Percentiles rank a stretch among this genome's conserved stretches.
phyloP scores from a whole-genome alignment of 192 early-diverging fungal genomes.

The Coemansia sp. region DNA sequence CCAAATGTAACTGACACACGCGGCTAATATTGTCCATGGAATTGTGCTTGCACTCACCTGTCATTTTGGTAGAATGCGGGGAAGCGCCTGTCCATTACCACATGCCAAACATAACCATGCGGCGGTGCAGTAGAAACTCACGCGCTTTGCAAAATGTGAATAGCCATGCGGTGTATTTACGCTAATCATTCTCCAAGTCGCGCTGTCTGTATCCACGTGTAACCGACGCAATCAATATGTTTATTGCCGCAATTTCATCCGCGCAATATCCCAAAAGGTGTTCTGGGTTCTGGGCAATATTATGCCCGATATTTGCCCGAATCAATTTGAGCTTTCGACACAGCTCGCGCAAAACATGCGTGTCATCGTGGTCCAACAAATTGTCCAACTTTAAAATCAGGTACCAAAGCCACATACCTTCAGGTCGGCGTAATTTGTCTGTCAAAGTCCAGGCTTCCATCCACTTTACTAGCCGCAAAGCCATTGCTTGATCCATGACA shows the following conservation, averaged over 20 bases:
- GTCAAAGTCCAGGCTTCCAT: conserved; percentile 29
- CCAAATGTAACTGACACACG: too few relatives aligned
- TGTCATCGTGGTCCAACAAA: conserved; percentile 44
- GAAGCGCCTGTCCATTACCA: too few relatives aligned
- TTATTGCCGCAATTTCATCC: conserved; percentile 39
- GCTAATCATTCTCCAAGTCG: conserved; percentile 21
- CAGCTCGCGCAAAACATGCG: conserved; percentile 37
- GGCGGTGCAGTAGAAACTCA: too few relatives aligned
- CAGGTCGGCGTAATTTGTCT: conserved; percentile 23
- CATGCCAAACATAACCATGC: too few relatives aligned
- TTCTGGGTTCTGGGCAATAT: not conserved
- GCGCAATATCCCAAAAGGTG: conserved; percentile 3
- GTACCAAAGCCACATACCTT: conserved; percentile 48
- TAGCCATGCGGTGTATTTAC: not conserved
- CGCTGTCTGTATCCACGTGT: conserved; percentile 42
- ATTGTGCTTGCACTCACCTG: too few relatives aligned
- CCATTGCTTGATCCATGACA: conserved; percentile 34
- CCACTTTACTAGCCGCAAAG: conserved; percentile 39
- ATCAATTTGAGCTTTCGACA: conserved; percentile 31
- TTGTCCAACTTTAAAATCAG: conserved; percentile 35
- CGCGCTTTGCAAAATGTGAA: too few relatives aligned
- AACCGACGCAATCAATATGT: conserved; percentile 36
- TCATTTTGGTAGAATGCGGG: too few relatives aligned
- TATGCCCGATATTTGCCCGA: conserved; percentile 12
- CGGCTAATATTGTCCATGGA: too few relatives aligned